phyloP scores from a whole-genome alignment of 768 basidiomycete genomes.

The Suillus alpinus region DNA sequence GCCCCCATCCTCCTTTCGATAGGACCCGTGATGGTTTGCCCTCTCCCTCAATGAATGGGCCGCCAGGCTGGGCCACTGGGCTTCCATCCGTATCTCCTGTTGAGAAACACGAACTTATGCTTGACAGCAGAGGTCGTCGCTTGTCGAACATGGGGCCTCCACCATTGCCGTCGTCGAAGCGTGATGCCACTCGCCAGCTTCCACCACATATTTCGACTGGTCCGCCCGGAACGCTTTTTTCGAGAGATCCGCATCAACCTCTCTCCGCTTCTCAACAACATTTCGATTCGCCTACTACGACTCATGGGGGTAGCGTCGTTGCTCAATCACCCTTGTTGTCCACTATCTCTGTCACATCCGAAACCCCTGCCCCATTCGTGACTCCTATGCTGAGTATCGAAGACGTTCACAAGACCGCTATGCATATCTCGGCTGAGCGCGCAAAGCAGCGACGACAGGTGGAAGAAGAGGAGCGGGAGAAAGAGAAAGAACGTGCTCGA shows the following conservation, averaged over 20 bases:
- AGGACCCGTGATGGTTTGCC: slow-evolving; percentile 31
- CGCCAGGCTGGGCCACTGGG: slow-evolving; percentile 6
- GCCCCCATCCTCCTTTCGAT: not conserved
- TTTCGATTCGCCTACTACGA: slow-evolving; percentile 19
- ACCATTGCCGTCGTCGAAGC: slow-evolving; percentile 38
- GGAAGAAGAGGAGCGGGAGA: slow-evolving; percentile 82
- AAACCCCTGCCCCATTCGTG: slow-evolving; percentile 22
- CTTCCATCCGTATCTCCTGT: slow-evolving; percentile 25
- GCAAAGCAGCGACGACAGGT: slow-evolving; percentile 76
- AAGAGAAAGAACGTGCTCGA: slow-evolving; percentile 75
- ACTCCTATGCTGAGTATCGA: slow-evolving; percentile 49
- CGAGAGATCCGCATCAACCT: slow-evolving; percentile 42
- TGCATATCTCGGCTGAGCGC: slow-evolving; percentile 84
- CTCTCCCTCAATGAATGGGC: slow-evolving; percentile 30
- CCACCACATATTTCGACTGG: slow-evolving; percentile 53
- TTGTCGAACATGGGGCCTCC: slow-evolving; percentile 51
- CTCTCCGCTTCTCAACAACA: slow-evolving; percentile 24
- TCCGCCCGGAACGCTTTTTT: slow-evolving; percentile 36
- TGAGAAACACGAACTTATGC: slow-evolving; percentile 24
- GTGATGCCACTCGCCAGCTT: slow-evolving; percentile 47
- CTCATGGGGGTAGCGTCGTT: slow-evolving; percentile 13
- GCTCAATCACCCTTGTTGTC: slow-evolving; percentile 46
- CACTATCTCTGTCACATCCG: slow-evolving; percentile 41
- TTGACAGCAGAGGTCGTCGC: slow-evolving; percentile 36
- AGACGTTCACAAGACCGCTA: slow-evolving; percentile 66